These are phyloP conservation scores for Halophytophthora polymorphica DNA, from an alignment of 352 stramenopile species.

Conservation along the genomic window DNA sequence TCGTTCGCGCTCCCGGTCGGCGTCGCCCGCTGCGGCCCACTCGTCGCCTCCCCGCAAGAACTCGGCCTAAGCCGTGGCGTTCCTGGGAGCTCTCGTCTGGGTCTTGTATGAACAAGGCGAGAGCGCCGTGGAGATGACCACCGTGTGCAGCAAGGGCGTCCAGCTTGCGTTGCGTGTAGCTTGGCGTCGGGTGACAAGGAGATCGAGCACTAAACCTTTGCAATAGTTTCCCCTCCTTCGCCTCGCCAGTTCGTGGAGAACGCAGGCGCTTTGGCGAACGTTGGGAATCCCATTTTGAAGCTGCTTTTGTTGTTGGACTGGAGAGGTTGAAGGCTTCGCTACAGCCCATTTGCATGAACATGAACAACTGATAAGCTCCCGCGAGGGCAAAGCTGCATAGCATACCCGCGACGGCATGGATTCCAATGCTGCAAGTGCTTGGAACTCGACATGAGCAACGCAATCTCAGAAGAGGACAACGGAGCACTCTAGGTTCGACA, in stretches of 20 bases:
- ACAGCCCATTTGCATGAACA: too few relatives aligned
- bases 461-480: too few relatives aligned
- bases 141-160: not conserved
- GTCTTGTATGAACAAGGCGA: not conserved
- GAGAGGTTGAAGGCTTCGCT: too few relatives aligned
- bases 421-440: too few relatives aligned
- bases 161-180: slow-evolving; percentile 20
- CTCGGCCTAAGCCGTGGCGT: slow-evolving; percentile 45
- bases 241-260: slow-evolving; percentile 3
- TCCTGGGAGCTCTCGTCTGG: not conserved
- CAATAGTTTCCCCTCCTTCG: slow-evolving; percentile 27
- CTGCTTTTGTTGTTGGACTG: too few relatives aligned
- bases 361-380: too few relatives aligned
- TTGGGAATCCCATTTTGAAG: too few relatives aligned
- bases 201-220: slow-evolving; percentile 15
- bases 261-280: too few relatives aligned
- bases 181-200: slow-evolving; percentile 18
- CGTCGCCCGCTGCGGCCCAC: slow-evolving; percentile 41
- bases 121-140: not conserved
- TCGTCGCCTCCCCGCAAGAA: slow-evolving; percentile 69
- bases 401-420: too few relatives aligned
- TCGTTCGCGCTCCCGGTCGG: slow-evolving; percentile 62
- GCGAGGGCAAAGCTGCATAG: too few relatives aligned
- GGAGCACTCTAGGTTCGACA: too few relatives aligned
- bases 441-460: too few relatives aligned